Conservation (phyloP, 208 protist species). For the Tritrichomonas foetus region DNA sequence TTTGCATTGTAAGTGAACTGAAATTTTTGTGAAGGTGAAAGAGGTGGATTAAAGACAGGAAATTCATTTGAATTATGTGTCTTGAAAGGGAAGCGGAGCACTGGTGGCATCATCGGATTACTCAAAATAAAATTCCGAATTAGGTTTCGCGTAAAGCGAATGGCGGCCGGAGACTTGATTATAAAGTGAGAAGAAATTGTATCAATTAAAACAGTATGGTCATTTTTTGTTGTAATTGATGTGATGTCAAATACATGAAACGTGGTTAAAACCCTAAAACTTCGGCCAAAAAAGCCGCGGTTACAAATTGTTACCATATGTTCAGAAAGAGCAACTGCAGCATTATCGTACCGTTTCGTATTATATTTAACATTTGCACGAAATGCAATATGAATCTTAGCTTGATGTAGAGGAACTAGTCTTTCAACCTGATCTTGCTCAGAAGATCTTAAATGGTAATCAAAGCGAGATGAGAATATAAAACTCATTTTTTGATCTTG, state of each 20-base stretch:
- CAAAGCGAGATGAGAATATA: too few species aligned
- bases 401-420: neutral
- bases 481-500: too few species aligned
- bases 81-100: neutral
- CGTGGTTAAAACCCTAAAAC: neutral
- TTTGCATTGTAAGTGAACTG: constrained; percentile 21
- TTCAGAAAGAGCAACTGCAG: neutral
- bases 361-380: neutral
- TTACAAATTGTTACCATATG: constrained; percentile 6
- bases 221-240: neutral
- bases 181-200: neutral
- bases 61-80: neutral
- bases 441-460: neutral
- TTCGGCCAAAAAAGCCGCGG: neutral
- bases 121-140: constrained; percentile 9
- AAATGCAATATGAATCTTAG: constrained; percentile 33
- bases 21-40: neutral
- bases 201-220: neutral
- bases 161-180: neutral
- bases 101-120: neutral
- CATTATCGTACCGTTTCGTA: neutral
- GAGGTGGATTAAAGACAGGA: neutral
- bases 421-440: neutral
- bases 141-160: neutral
- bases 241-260: neutral